Conservation (phyloP, 2,329 filamentous ascomycete species). For the Ceratocystis diversiconidia region DNA sequence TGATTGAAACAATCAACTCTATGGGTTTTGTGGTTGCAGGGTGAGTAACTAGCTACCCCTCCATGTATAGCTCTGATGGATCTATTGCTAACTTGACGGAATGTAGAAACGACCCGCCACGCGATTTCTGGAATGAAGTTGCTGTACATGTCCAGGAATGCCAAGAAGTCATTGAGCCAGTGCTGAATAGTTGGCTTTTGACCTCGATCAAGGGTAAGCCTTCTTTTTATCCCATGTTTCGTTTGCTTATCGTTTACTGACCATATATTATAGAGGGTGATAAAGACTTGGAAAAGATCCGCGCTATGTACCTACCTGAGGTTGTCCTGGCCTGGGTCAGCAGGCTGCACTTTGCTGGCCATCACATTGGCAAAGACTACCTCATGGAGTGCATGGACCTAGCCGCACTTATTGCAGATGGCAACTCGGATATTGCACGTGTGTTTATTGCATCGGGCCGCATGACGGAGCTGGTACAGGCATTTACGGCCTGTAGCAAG, state of each 20-base stretch:
- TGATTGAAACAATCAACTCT: constrained; percentile 51
- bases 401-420: constrained; percentile 57
- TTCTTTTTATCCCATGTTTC: not conserved
- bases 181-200: constrained; percentile 53
- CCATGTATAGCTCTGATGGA: not conserved
- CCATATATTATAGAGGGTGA: constrained; percentile 37
- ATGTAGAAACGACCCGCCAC: constrained; percentile 26
- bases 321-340: constrained; percentile 71
- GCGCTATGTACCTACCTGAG: constrained; percentile 72
- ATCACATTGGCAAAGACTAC: constrained; percentile 57
- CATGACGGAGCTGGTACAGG: constrained; percentile 62
- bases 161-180: constrained; percentile 42
- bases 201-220: constrained; percentile 39
- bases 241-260: not conserved
- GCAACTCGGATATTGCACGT: constrained; percentile 49
- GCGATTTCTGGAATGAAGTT: constrained; percentile 41
- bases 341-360: constrained; percentile 65
- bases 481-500: constrained; percentile 64
- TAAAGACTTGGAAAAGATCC: constrained; percentile 48
- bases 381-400: constrained; percentile 80
- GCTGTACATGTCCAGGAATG: constrained; percentile 39
- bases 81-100: not conserved
- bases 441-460: constrained; percentile 50
- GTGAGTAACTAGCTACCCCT: constrained; percentile 28
- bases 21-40: constrained; percentile 37